Percentiles rank a stretch among this genome's conserved stretches.
phyloP scores from a whole-genome alignment of 805 yeast species.

The Zygotorulaspora florentina region DNA sequence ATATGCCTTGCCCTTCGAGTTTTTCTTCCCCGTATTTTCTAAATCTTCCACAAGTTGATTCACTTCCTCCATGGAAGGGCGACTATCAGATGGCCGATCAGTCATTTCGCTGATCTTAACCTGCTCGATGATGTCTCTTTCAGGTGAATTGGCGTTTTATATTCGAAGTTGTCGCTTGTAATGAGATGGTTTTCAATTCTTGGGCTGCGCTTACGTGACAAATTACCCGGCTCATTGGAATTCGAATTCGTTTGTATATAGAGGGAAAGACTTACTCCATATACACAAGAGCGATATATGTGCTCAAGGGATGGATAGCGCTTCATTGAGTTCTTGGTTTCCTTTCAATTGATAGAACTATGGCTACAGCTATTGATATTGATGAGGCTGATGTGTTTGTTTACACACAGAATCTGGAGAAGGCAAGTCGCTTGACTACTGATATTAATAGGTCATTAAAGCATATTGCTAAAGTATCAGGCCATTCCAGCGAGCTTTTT shows the following conservation, averaged over 20 bases:
- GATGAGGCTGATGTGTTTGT: constrained; percentile 85
- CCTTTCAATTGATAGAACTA: not conserved
- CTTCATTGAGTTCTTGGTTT: not conserved
- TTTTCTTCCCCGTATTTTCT: constrained; percentile 21
- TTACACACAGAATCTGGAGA: constrained; percentile 64
- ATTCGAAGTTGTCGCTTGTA: no score
- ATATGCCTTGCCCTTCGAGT: constrained; percentile 34
- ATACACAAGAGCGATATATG: no score
- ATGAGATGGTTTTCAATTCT: no score
- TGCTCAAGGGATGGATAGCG: no score
- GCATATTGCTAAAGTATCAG: constrained; percentile 38
- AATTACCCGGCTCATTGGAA: no score
- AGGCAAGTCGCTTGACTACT: constrained; percentile 52
- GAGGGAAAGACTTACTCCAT: no score
- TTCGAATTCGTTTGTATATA: no score
- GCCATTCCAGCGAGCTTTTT: constrained; percentile 43
- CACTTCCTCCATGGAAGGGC: constrained; percentile 5
- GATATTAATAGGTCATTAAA: constrained; percentile 53
- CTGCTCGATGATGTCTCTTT: not conserved
- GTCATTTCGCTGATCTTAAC: not conserved
- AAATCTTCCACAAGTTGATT: constrained; percentile 16
- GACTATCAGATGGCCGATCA: not conserved
- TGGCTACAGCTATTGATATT: constrained; percentile 41
- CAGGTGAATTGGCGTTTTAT: no score
- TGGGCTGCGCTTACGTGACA: no score